Evolutionary conservation across 2,329 filamentous ascomycete genomes (phyloP).

Genomic region (Furcasterigmium sp.): DNA sequence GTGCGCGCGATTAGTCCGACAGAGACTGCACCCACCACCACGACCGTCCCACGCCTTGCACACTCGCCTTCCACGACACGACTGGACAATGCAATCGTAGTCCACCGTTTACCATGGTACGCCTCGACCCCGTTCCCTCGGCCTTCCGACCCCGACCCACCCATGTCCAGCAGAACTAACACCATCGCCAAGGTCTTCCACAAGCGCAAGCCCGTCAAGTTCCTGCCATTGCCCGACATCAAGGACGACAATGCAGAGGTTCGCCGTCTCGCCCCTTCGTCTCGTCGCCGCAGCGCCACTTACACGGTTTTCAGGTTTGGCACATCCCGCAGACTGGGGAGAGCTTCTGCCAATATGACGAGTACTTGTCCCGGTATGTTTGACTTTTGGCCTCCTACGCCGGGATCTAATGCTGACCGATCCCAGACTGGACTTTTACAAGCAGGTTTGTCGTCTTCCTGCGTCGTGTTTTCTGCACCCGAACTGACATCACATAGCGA

Average conservation of each 20-base stretch:
- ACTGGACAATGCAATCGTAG: slow-evolving; percentile 13
- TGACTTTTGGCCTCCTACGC: background rate
- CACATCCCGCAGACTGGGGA: slow-evolving; percentile 86
- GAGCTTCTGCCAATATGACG: slow-evolving; percentile 82
- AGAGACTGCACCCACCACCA: no score
- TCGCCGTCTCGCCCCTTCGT: slow-evolving; percentile 26
- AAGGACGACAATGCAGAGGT: slow-evolving; percentile 83
- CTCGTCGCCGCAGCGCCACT: slow-evolving; percentile 8
- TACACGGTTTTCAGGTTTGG: slow-evolving; percentile 64
- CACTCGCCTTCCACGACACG: background rate
- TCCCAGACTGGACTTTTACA: slow-evolving; percentile 83
- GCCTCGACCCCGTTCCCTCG: slow-evolving; percentile 3
- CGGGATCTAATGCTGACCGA: slow-evolving; percentile 21
- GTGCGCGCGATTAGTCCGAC: no score
- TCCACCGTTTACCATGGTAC: slow-evolving; percentile 26
- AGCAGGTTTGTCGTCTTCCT: slow-evolving; percentile 56
- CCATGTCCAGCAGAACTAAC: slow-evolving; percentile 10
- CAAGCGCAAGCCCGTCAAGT: slow-evolving; percentile 91
- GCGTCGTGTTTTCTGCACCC: background rate
- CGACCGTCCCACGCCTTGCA: no score
- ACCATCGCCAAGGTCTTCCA: slow-evolving; percentile 68
- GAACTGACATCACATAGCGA: slow-evolving; percentile 42
- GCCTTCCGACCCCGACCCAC: background rate
- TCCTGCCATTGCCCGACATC: slow-evolving; percentile 65
- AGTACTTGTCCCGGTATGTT: slow-evolving; percentile 74